phyloP scores from a whole-genome alignment of 345 rosid genomes.

The Pugionium cornutum region DNA sequence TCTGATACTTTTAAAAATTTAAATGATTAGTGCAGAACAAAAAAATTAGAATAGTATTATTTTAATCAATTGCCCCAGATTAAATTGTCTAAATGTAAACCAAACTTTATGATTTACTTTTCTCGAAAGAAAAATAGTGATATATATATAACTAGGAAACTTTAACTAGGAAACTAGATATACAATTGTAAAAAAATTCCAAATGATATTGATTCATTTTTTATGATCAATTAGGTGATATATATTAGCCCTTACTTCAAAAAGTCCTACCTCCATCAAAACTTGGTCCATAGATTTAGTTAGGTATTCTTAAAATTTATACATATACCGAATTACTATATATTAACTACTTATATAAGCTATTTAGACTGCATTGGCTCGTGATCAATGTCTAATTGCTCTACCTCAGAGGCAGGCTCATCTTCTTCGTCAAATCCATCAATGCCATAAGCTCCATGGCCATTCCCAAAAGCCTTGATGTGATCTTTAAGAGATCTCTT shows the following conservation, averaged over 20 bases:
- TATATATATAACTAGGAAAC: constrained; percentile 29
- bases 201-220: constrained; percentile 22
- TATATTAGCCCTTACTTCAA: constrained; percentile 21
- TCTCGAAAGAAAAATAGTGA: constrained; percentile 1
- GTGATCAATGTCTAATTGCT: constrained; percentile 44
- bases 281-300: constrained; percentile 35
- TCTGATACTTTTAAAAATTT: no score
- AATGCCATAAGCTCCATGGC: constrained; percentile 58
- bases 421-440: constrained; percentile 58
- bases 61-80: no score
- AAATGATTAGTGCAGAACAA: no score
- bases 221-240: constrained; percentile 34
- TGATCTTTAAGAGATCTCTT: constrained; percentile 80
- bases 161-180: constrained; percentile 21
- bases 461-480: constrained; percentile 68
- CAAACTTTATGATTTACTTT: background rate
- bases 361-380: constrained; percentile 44
- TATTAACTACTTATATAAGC: constrained; percentile 22
- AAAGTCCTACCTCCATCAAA: constrained; percentile 38
- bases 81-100: no score
- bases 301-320: constrained; percentile 19
- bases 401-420: constrained; percentile 60
- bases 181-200: constrained; percentile 1
- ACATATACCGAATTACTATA: constrained; percentile 26
- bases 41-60: no score